A percentile compares a stretch with the other conserved stretches of the same genome.
phyloP scores from a whole-genome alignment of 2,329 filamentous ascomycete species.

The Aspergillus brasiliensis region DNA sequence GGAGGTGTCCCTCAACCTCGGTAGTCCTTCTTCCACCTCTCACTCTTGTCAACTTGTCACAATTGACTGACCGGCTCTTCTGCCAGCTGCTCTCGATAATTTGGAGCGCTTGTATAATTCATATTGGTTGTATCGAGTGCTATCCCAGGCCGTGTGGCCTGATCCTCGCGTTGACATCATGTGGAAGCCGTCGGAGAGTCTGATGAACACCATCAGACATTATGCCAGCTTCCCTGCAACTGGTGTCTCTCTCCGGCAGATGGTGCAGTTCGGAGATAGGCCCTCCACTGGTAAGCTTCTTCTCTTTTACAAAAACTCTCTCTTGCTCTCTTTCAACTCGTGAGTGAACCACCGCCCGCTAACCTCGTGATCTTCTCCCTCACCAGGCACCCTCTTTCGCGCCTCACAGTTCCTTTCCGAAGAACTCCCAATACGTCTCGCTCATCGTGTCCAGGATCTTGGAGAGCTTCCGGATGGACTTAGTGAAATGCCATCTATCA shows the following conservation, averaged over 20 bases:
- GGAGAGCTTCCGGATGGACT: slow-evolving; percentile 90
- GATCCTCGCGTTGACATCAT: slow-evolving; percentile 53
- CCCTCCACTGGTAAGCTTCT: slow-evolving; percentile 74
- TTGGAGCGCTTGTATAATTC: neutral
- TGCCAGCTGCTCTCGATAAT: neutral
- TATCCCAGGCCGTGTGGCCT: slow-evolving; percentile 33
- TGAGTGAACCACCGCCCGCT: slow-evolving; percentile 13
- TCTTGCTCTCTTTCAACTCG: slow-evolving; percentile 1
- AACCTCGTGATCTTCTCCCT: slow-evolving; percentile 13
- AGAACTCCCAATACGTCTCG: slow-evolving; percentile 93
- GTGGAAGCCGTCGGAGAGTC: slow-evolving; percentile 87
- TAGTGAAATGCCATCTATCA: slow-evolving; percentile 96
- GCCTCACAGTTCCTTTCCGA: slow-evolving; percentile 98
- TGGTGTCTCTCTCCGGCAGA: slow-evolving; percentile 92
- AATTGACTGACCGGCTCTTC: slow-evolving; percentile 1
- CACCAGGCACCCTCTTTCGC: slow-evolving; percentile 85
- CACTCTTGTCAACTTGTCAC: neutral
- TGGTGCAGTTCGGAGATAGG: slow-evolving; percentile 97
- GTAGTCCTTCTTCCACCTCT: slow-evolving; percentile 25
- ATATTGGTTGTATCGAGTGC: slow-evolving; percentile 11
- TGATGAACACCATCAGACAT: slow-evolving; percentile 97
- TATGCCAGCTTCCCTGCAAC: slow-evolving; percentile 97
- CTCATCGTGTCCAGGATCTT: slow-evolving; percentile 94
- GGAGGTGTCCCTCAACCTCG: slow-evolving; percentile 29
- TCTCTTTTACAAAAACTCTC: neutral